A percentile compares a stretch with the other conserved stretches of the same genome.
Evolutionary conservation across 164 flowering plant species (phyloP).

Genomic region (Stephania cephalantha): DNA sequence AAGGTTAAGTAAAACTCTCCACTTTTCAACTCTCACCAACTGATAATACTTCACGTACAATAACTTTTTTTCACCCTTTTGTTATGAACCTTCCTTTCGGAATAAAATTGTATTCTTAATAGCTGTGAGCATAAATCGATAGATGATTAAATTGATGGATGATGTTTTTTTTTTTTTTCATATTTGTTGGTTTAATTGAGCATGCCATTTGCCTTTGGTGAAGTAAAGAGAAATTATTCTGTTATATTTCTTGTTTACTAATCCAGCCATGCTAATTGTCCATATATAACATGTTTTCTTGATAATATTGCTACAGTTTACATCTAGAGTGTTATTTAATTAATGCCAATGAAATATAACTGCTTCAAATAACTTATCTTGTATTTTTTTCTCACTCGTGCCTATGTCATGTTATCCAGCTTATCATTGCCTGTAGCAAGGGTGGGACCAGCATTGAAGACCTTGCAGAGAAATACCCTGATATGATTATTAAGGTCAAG

Average conservation of each 20-base stretch:
- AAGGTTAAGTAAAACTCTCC: background rate
- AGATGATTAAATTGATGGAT: background rate
- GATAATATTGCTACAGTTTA: background rate
- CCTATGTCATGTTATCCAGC: constrained; percentile 35
- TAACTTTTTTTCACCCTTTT: background rate
- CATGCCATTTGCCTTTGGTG: too few species aligned
- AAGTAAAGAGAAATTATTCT: too few species aligned
- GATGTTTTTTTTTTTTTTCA: too few species aligned
- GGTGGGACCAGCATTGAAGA: constrained; percentile 99
- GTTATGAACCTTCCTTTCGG: background rate
- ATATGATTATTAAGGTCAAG: constrained; percentile 86
- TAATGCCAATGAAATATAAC: background rate
- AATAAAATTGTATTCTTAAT: background rate
- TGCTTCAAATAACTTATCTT: background rate
- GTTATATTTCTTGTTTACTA: background rate
- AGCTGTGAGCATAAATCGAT: too few species aligned
- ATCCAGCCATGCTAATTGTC: background rate
- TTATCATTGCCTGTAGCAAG: constrained; percentile 83
- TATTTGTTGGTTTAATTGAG: too few species aligned
- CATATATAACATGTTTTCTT: background rate
- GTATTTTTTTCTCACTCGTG: background rate
- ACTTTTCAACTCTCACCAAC: background rate
- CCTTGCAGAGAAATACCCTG: constrained; percentile 96
- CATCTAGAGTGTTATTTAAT: background rate
- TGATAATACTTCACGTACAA: background rate